Evolutionary conservation across 352 stramenopile genomes (phyloP).

Genomic region (Albugo candida): DNA sequence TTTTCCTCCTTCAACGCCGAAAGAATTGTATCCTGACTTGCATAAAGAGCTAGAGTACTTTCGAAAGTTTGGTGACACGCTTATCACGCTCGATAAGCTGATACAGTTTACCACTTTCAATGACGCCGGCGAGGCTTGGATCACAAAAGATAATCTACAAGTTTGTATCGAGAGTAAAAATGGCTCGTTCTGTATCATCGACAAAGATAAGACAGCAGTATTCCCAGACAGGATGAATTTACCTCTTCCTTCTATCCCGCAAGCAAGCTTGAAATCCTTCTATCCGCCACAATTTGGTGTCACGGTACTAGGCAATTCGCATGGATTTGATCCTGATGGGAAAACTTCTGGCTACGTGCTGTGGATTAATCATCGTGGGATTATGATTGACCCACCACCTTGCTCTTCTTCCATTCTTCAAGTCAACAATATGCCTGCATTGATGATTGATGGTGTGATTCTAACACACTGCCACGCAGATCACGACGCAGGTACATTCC

Average conservation of each 20-base stretch:
- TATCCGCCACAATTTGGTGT: constrained; percentile 89
- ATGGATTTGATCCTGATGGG: constrained; percentile 89
- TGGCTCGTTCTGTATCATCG: constrained; percentile 34
- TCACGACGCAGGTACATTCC: constrained; percentile 92
- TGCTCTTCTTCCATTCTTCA: constrained; percentile 75
- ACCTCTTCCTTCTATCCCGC: constrained; percentile 18
- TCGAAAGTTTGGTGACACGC: constrained; percentile 74
- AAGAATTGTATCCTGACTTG: constrained; percentile 45
- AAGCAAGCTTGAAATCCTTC: constrained; percentile 49
- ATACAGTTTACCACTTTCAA: constrained; percentile 79
- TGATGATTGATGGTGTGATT: constrained; percentile 92
- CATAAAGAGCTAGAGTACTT: constrained; percentile 79
- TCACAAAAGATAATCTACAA: constrained; percentile 37
- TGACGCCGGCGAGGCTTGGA: constrained; percentile 25
- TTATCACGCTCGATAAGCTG: constrained; percentile 79
- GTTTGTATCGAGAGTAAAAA: constrained; percentile 36
- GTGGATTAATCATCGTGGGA: constrained; percentile 91
- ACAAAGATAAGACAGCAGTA: constrained; percentile 33
- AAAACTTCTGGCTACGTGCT: constrained; percentile 90
- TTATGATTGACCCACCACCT: constrained; percentile 94
- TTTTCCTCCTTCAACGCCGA: constrained; percentile 40
- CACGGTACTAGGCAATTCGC: constrained; percentile 89
- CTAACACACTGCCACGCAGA: constrained; percentile 93
- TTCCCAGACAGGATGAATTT: constrained; percentile 36
- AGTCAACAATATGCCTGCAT: constrained; percentile 73